These are phyloP conservation scores for Pyronema domesticum DNA, from an alignment of 495 filamentous ascomycete genomes.

Conservation along the genomic window DNA sequence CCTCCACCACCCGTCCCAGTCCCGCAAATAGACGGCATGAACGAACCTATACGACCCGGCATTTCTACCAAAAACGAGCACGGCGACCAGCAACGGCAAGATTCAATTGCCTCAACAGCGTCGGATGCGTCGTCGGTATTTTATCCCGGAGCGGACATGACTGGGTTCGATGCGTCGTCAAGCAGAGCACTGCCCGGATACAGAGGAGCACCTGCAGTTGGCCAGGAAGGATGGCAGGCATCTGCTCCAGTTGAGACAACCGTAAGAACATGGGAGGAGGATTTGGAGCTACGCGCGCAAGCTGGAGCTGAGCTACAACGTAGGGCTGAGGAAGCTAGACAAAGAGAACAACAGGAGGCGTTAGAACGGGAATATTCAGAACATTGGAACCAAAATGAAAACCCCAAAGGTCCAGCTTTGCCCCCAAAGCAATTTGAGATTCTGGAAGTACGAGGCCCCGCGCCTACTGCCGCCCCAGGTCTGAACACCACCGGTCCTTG, in stretches of 20 bases:
- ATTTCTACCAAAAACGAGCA: conserved; percentile 3
- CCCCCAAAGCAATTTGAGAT: conserved; percentile 5
- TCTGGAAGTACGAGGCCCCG: neutral
- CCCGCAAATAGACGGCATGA: neutral
- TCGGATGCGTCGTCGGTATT: conserved; percentile 11
- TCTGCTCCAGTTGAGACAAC: conserved; percentile 11
- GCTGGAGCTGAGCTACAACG: conserved; percentile 20
- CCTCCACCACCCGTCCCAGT: neutral
- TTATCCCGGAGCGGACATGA: conserved; percentile 19
- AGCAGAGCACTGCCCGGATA: conserved; percentile 14
- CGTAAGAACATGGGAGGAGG: conserved; percentile 24
- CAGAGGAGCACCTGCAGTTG: conserved; percentile 5
- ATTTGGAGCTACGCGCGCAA: conserved; percentile 18
- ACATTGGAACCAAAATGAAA: conserved; percentile 6
- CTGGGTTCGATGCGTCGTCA: conserved; percentile 18
- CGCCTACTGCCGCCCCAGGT: neutral
- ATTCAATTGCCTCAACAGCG: conserved; percentile 11
- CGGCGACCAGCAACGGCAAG: conserved; percentile 7
- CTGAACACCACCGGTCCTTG: conserved; percentile 1
- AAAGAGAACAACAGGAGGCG: conserved; percentile 13
- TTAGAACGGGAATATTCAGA: conserved; percentile 22
- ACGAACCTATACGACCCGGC: conserved; percentile 4
- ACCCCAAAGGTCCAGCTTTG: neutral
- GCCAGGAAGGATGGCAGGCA: conserved; percentile 19
- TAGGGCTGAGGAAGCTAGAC: conserved; percentile 16